phyloP scores from a whole-genome alignment of 2,329 filamentous ascomycete genomes.

The Eutypa lata region DNA sequence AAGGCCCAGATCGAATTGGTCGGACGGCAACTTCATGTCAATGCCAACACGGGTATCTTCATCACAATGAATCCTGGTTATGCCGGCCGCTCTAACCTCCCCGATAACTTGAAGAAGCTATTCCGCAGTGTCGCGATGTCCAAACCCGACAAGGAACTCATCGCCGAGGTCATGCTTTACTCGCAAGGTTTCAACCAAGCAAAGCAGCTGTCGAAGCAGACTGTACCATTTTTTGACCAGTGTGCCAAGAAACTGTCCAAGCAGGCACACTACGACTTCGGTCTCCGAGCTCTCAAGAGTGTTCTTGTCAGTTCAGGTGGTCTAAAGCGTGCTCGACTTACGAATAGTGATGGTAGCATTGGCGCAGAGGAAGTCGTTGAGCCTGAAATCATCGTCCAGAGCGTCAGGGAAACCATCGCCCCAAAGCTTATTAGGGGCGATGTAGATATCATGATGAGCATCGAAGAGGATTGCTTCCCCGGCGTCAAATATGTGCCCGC shows the following conservation, averaged over 20 bases:
- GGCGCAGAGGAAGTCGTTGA: slow-evolving; percentile 74
- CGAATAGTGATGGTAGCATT: slow-evolving; percentile 51
- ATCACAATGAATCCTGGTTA: slow-evolving; percentile 99
- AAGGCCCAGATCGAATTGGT: slow-evolving; percentile 92
- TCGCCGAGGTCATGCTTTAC: slow-evolving; percentile 99
- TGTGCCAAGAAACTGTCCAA: slow-evolving; percentile 81
- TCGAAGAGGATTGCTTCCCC: slow-evolving; percentile 85
- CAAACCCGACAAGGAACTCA: slow-evolving; percentile 98
- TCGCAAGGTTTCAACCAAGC: slow-evolving; percentile 98
- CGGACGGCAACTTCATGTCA: slow-evolving; percentile 84
- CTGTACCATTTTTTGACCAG: slow-evolving; percentile 96
- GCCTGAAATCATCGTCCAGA: slow-evolving; percentile 97
- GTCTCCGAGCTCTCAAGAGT: slow-evolving; percentile 94
- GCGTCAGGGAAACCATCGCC: slow-evolving; percentile 95
- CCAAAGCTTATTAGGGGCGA: slow-evolving; percentile 94
- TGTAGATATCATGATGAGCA: slow-evolving; percentile 80
- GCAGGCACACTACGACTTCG: slow-evolving; percentile 98
- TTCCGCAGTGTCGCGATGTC: slow-evolving; percentile 99
- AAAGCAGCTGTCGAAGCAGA: slow-evolving; percentile 89
- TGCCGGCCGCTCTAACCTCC: slow-evolving; percentile 93
- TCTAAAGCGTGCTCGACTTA: slow-evolving; percentile 81
- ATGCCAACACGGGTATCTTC: slow-evolving; percentile 94
- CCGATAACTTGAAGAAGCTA: slow-evolving; percentile 98
- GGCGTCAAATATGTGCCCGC: slow-evolving; percentile 91
- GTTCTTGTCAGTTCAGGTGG: slow-evolving; percentile 97